A percentile compares a stretch with the other conserved stretches of the same genome.
Conservation (phyloP, 2,329 filamentous ascomycete species). For the Pestalotiopsis sp. region DNA sequence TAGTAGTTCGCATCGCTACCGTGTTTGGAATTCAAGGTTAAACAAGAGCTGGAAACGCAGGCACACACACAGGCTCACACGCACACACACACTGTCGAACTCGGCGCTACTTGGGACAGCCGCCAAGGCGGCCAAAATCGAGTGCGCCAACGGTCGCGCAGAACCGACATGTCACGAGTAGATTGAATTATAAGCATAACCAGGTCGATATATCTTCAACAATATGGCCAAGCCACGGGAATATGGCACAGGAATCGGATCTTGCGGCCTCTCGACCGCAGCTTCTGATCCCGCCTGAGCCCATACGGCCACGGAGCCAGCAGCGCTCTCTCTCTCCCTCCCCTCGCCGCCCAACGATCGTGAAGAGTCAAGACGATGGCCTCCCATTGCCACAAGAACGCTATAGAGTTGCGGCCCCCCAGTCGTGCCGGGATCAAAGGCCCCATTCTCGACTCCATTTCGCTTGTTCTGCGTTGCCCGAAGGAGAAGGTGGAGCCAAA, state of each 20-base stretch:
- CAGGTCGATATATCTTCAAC: background rate
- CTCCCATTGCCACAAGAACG: too few relatives aligned
- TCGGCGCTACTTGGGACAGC: background rate
- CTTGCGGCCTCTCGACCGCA: background rate
- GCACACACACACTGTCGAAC: too few relatives aligned
- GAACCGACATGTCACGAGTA: background rate
- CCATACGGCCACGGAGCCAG: background rate
- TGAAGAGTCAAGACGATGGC: too few relatives aligned
- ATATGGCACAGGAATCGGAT: background rate
- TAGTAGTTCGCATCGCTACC: background rate
- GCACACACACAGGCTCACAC: background rate
- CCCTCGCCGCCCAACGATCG: too few relatives aligned
- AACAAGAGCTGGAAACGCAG: background rate
- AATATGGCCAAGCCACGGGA: background rate
- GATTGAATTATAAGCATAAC: background rate
- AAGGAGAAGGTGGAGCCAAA: constrained; percentile 7
- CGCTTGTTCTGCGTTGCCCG: background rate
- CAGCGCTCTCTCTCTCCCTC: too few relatives aligned
- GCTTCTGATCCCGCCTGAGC: background rate
- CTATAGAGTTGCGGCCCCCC: background rate
- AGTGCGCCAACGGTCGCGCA: constrained; percentile 7
- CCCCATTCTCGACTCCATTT: background rate
- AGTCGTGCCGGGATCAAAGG: background rate
- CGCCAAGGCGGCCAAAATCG: constrained; percentile 3
- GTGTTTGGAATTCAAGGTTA: too few relatives aligned